A percentile compares a stretch with the other conserved stretches of the same genome.
These are phyloP conservation scores for Termitomyces sp. DNA, from an alignment of 768 basidiomycete species.

Conservation along the genomic window DNA sequence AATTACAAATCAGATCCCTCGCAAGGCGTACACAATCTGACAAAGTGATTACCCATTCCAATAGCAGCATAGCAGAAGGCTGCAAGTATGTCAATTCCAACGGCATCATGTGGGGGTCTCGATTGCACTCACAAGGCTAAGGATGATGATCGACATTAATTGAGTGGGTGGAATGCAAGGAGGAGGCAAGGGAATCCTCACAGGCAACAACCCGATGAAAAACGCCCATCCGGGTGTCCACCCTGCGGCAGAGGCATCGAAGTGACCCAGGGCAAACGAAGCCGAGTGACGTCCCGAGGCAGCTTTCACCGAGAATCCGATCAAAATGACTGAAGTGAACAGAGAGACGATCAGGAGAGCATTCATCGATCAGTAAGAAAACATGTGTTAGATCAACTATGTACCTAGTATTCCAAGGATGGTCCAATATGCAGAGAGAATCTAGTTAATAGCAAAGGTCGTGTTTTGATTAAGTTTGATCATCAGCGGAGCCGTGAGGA, in stretches of 20 bases:
- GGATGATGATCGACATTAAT: not conserved
- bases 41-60: slow-evolving; percentile 48
- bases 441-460: slow-evolving; percentile 25
- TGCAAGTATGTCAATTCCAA: slow-evolving; percentile 8
- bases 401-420: slow-evolving; percentile 50
- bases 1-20: not conserved
- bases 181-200: slow-evolving; percentile 21
- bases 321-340: slow-evolving; percentile 41
- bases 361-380: not conserved
- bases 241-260: slow-evolving; percentile 58
- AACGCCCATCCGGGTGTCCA: slow-evolving; percentile 70
- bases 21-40: not conserved
- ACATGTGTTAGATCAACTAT: not conserved
- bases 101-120: not conserved
- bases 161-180: not conserved
- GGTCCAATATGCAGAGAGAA: slow-evolving; percentile 61
- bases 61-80: slow-evolving; percentile 58
- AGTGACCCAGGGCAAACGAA: slow-evolving; percentile 53
- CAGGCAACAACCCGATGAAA: slow-evolving; percentile 60
- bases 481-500: not conserved
- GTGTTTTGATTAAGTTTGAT: not conserved
- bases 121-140: slow-evolving; percentile 28
- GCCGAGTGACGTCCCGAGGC: slow-evolving; percentile 50
- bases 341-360: not conserved
- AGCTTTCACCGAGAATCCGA: slow-evolving; percentile 55